Evolutionary conservation across 75 land plant genomes (phyloP), one percentile per base, ranked within the genome.

Genomic region (Pinus tabuliformis): DNA sequence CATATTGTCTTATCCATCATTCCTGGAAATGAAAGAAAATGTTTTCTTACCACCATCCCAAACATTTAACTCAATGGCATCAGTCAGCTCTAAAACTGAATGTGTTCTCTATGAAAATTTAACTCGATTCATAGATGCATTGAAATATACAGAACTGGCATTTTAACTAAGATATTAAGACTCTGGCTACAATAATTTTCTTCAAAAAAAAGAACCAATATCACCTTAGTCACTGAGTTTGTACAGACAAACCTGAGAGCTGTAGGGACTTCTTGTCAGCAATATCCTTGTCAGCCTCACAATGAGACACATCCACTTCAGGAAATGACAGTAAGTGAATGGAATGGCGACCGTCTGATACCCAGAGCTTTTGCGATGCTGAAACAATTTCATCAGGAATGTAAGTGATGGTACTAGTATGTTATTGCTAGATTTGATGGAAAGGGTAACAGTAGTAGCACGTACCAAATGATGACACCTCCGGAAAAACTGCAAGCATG

Each of bases 271-370:
- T 78, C 57, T 81, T 85, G 16, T 74, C 75, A 17, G 16, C 80
- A 3, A 75, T 79, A n/a, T 76, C 74, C 33, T 79, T 64, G 33
- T 79, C 76, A 65, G 66, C 73, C 39, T 76, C 78, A 70, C 45
- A 62, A 71, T 3, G 42, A 28, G 81, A 28, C 73, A 45, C 0
- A 24, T 78, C 78, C 15, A 58, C 60, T 58, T 89, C 93, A 76
- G 83, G 56, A 36, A 84, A 3, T 13, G 76, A 24, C 61, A 86
- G 73, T 70, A 82, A 52, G 70, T 93, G 87, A 45, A 91, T 65
- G 63, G 93, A 78, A 70, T 91, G 66, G 56, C 26, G 68, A 58
- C 92, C 96, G 84, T 93, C 96, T 63, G 94, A 85, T 37, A 86
- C 66, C 93, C 90, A 93, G 56, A 89, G 62, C 75, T 83, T 84